Evolutionary conservation across 1,284 basidiomycete genomes (phyloP).

Genomic region (Coriolopsis trogii): DNA sequence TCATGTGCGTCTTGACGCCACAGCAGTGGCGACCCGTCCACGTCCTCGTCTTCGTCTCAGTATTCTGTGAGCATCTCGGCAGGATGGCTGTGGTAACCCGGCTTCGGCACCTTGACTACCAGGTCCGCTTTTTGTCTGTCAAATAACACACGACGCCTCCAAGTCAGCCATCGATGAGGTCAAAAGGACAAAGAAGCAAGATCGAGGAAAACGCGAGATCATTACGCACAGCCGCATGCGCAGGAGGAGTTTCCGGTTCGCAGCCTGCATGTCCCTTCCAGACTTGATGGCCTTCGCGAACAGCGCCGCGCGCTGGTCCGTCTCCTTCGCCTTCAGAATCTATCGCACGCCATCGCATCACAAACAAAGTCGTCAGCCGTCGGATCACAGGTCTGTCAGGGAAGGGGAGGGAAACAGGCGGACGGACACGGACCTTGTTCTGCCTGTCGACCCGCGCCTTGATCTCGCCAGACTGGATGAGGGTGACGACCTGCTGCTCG

Average conservation of each 20-base stretch:
- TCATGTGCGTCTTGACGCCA: too few species aligned
- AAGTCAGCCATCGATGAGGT: too few species aligned
- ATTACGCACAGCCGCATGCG: slow-evolving; percentile 71
- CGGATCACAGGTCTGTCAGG: too few species aligned
- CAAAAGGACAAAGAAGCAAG: not conserved
- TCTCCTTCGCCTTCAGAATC: slow-evolving; percentile 76
- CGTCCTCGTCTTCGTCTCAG: not conserved
- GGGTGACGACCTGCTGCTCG: slow-evolving; percentile 67
- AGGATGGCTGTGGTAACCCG: slow-evolving; percentile 1
- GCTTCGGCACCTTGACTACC: slow-evolving; percentile 40
- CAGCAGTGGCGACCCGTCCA: too few species aligned
- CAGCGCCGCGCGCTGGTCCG: slow-evolving; percentile 72
- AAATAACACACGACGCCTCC: not conserved
- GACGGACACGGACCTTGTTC: slow-evolving; percentile 68
- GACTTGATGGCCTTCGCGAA: slow-evolving; percentile 75
- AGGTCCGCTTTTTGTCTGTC: slow-evolving; percentile 71
- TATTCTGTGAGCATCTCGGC: slow-evolving; percentile 1
- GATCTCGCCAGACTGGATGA: slow-evolving; percentile 78
- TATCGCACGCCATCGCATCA: too few species aligned
- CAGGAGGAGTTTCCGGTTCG: slow-evolving; percentile 75
- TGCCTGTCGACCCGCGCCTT: slow-evolving; percentile 80
- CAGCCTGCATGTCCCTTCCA: slow-evolving; percentile 67
- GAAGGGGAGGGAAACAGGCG: not conserved
- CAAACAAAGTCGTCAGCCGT: too few species aligned
- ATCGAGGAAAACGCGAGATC: slow-evolving; percentile 6